Evolutionary conservation across 495 filamentous ascomycete genomes (phyloP), one percentile per base, ranked within the genome.

Genomic region (Endocarpon pusillum): DNA sequence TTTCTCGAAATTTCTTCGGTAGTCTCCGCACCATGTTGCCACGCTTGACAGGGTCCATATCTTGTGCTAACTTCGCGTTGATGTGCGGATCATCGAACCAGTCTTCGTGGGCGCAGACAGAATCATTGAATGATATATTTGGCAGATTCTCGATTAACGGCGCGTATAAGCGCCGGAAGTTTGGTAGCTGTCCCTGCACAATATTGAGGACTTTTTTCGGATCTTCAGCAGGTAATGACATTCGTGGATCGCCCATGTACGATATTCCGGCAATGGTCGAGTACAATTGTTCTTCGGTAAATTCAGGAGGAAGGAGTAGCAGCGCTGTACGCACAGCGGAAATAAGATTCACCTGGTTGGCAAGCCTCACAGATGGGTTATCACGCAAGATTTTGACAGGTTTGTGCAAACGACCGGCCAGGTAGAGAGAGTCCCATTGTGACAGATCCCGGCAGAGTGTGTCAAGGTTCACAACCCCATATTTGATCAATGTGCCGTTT

Each of bases 331-430:
- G 78, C 16, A 94, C 59, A 3, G 89, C 89, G 4, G 87, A 89
- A 15, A 96, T 55, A 4, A 97, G 67, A 49, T 97, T 97, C 53
- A 89, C 73, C 51, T 96, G 91, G 51, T 96, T 94, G 3, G 89
- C 81, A 15, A 94, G 64, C 12, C 86, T 81, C 21, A 97, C 81
- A 33, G 74, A 71, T 1, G 91, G 78, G 46, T 96, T 82, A 43
- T 97, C 89, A 15, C 85, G 77, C 3, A 97, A 68, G 43, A 96
- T 97, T 57, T 96, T 94, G 44, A 96, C 89, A 1, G 89, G 89
- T 49, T 97, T 97, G 21, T 97, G 89, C 26, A 97, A 58, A 25
- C 89, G 81, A 1, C 89, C 89, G 16, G 89, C 89, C 18, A 97
- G 67, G 51, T 96, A 97, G 25, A 97, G 59, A 0, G 81, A 93